Percentiles rank a stretch among this genome's conserved stretches.
phyloP scores from a whole-genome alignment of 805 yeast genomes.

The Candida berthetii region DNA sequence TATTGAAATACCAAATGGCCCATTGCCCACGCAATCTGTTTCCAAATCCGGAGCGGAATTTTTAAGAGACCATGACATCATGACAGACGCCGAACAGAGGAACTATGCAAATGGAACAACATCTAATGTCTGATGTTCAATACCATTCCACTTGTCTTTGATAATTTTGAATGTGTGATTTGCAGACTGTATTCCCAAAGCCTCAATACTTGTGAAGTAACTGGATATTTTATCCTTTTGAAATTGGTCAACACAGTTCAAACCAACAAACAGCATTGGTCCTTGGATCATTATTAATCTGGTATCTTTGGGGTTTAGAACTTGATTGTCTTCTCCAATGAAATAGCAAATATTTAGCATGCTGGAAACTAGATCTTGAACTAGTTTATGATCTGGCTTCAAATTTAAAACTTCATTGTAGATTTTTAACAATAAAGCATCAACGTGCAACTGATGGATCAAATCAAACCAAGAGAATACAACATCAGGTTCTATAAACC shows the following conservation, averaged over 20 bases:
- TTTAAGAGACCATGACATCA: background rate
- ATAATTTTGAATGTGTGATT: slow-evolving; percentile 10
- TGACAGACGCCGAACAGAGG: background rate
- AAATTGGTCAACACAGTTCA: slow-evolving; percentile 8
- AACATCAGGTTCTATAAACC: slow-evolving; percentile 6
- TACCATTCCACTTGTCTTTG: slow-evolving; percentile 14
- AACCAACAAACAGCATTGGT: slow-evolving; percentile 14
- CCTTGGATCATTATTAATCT: slow-evolving; percentile 19
- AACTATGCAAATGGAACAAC: slow-evolving; percentile 11
- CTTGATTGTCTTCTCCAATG: slow-evolving; percentile 3
- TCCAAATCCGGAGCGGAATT: background rate
- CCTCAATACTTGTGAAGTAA: slow-evolving; percentile 11
- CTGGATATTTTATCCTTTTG: slow-evolving; percentile 7
- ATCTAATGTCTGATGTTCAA: slow-evolving; percentile 4
- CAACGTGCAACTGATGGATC: slow-evolving; percentile 26
- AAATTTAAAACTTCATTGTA: slow-evolving; percentile 25
- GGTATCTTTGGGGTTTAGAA: slow-evolving; percentile 9
- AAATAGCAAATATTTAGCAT: slow-evolving; percentile 15
- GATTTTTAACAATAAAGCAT: slow-evolving; percentile 28
- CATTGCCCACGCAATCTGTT: background rate
- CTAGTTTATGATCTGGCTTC: slow-evolving; percentile 17
- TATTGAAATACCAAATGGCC: no score
- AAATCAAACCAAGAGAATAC: slow-evolving; percentile 22
- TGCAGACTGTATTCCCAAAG: slow-evolving; percentile 16
- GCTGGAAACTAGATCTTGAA: slow-evolving; percentile 10